Percentiles rank a stretch among this genome's conserved stretches.
Evolutionary conservation across 306 rosid genomes (phyloP).

Genomic region (Rosa chinensis): DNA sequence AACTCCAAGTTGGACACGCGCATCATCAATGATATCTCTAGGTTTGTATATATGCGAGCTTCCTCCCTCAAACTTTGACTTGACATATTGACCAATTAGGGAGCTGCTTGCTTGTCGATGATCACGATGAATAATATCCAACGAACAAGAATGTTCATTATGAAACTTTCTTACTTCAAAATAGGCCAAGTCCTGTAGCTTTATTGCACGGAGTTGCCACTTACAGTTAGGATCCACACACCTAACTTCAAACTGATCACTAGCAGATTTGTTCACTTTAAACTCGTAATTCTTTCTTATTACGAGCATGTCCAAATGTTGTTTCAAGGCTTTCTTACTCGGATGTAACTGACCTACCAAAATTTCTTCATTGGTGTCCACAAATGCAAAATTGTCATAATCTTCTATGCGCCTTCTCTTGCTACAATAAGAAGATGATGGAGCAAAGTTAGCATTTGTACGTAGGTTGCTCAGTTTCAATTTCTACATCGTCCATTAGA

Average conservation of each 20-base stretch:
- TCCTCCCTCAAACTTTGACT: slow-evolving; percentile 16
- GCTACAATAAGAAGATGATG: not conserved
- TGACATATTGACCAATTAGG: slow-evolving; percentile 13
- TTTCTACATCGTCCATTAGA: not conserved
- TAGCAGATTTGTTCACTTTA: not conserved
- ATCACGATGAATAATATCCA: too few species aligned
- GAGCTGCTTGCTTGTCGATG: too few species aligned
- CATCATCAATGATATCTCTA: slow-evolving; percentile 20
- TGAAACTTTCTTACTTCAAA: too few species aligned
- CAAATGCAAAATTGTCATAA: not conserved
- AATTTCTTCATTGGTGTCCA: not conserved
- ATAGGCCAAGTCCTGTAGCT: too few species aligned
- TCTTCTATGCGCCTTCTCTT: not conserved
- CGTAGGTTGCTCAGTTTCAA: not conserved
- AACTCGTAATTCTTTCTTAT: not conserved
- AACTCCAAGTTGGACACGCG: not conserved
- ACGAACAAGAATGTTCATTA: too few species aligned
- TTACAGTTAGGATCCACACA: slow-evolving; percentile 21
- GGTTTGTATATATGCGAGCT: slow-evolving; percentile 6
- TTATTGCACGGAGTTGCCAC: too few species aligned
- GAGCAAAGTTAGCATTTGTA: not conserved
- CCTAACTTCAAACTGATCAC: not conserved
- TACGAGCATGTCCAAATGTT: not conserved
- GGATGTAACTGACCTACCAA: not conserved
- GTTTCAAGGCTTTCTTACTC: slow-evolving; percentile 7